These are phyloP conservation scores for Acacia confusa DNA, from an alignment of 306 rosid genomes.

Conservation along the genomic window DNA sequence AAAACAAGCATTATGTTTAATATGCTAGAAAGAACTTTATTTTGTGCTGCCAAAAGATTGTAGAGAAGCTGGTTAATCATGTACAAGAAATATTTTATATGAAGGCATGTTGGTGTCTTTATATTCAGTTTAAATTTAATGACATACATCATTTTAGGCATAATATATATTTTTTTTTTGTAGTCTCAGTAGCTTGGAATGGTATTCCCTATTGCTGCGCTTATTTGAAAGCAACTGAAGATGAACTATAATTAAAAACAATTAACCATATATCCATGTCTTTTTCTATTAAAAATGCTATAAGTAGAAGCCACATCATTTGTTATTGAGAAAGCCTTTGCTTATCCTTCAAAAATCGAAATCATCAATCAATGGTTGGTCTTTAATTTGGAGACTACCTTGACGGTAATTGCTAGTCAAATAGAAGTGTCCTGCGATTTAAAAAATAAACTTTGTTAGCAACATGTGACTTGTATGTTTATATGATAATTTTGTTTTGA, in stretches of 20 bases:
- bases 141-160: neutral
- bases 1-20: neutral
- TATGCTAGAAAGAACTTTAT: neutral
- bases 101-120: neutral
- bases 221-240: neutral
- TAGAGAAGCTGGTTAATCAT: neutral
- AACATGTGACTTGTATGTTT: conserved; percentile 1
- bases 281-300: neutral
- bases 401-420: conserved; percentile 18
- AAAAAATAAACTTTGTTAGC: conserved; percentile 15
- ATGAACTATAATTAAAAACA: neutral
- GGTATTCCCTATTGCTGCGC: neutral
- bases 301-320: neutral
- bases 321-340: neutral
- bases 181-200: neutral
- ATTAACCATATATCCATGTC: neutral
- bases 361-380: conserved; percentile 4
- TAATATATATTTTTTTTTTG: neutral
- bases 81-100: neutral
- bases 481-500: neutral
- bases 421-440: conserved; percentile 3
- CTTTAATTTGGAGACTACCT: neutral
- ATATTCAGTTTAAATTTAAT: neutral
- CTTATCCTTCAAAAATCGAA: conserved; percentile 24
- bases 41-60: neutral